phyloP scores from a whole-genome alignment of 306 rosid genomes.

The Cucurbita ficifolia region DNA sequence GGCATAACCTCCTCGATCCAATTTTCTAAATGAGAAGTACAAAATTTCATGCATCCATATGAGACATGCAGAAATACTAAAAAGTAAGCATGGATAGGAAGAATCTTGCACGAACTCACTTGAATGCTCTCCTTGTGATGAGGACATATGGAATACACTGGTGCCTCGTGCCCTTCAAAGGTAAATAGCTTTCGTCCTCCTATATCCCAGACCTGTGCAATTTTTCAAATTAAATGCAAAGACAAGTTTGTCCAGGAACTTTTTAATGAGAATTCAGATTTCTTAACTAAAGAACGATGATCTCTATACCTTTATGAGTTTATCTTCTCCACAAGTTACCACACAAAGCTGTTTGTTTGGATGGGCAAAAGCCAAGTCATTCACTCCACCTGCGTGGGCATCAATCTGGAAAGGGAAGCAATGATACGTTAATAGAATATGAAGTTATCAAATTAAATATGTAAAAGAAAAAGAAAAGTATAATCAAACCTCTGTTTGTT shows the following conservation, averaged over 20 bases:
- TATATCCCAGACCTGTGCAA: conserved; percentile 70
- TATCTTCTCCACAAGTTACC: conserved; percentile 86
- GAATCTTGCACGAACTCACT: conserved; percentile 25
- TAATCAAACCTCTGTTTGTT: conserved; percentile 44
- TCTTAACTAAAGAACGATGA: neutral
- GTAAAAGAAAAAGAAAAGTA: conserved; percentile 6
- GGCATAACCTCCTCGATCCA: neutral
- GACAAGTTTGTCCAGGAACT: conserved; percentile 1
- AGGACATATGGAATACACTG: conserved; percentile 83
- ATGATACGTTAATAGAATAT: conserved; percentile 13
- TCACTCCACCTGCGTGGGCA: conserved; percentile 76
- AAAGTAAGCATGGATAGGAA: neutral
- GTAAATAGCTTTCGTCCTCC: conserved; percentile 42
- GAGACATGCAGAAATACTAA: neutral
- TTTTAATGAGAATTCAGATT: neutral
- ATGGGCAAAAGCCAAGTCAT: conserved; percentile 87
- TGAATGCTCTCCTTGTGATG: conserved; percentile 79
- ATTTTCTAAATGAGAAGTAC: neutral
- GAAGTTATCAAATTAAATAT: conserved; percentile 12
- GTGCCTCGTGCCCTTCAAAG: conserved; percentile 82
- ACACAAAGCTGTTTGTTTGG: conserved; percentile 64
- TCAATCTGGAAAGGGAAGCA: conserved; percentile 37
- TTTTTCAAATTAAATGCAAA: conserved; percentile 15
- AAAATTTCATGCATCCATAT: neutral
- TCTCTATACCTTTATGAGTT: conserved; percentile 53